Conservation (phyloP, 163 green algal genomes). For the Scenedesmus sp. region DNA sequence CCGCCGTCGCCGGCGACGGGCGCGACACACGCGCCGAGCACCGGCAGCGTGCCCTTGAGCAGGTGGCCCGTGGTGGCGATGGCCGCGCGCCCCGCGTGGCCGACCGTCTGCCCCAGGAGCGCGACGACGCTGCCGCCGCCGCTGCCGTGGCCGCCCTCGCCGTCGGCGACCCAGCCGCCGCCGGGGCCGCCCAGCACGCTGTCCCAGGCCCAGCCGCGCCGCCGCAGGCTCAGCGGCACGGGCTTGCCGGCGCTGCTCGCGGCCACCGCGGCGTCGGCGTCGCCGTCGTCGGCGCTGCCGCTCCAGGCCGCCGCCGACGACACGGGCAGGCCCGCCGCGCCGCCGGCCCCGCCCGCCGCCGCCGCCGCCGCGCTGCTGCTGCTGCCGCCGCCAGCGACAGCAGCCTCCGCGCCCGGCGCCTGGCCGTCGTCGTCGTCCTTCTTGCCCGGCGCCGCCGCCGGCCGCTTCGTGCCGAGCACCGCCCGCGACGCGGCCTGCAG, state of each 20-base stretch:
- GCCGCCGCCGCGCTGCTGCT: constrained; percentile 11
- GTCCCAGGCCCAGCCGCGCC: constrained; percentile 26
- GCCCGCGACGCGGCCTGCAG: constrained; percentile 4
- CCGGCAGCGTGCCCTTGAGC: constrained; percentile 37
- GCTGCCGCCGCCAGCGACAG: not conserved
- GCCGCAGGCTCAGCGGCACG: constrained; percentile 14
- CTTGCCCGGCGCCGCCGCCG: constrained; percentile 24
- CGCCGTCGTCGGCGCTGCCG: not conserved
- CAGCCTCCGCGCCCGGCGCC: not conserved
- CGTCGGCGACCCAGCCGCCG: constrained; percentile 23
- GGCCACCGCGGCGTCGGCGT: constrained; percentile 9
- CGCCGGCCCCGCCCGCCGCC: not conserved
- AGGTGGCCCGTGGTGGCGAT: constrained; percentile 36
- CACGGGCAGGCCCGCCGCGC: not conserved
- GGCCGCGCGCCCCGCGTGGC: constrained; percentile 2
- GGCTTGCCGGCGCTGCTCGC: constrained; percentile 24
- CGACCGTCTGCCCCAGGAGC: constrained; percentile 7
- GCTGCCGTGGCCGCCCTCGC: not conserved
- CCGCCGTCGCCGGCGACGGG: too few relatives aligned
- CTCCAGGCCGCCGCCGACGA: not conserved
- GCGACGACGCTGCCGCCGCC: constrained; percentile 13
- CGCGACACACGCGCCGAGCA: constrained; percentile 47
- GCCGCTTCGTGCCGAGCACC: constrained; percentile 9
- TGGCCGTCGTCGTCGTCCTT: constrained; percentile 28
- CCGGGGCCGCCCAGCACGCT: not conserved